Evolutionary conservation across 345 rosid genomes (phyloP), one percentile per base, ranked within the genome.

Genomic region (Psidium guajava): DNA sequence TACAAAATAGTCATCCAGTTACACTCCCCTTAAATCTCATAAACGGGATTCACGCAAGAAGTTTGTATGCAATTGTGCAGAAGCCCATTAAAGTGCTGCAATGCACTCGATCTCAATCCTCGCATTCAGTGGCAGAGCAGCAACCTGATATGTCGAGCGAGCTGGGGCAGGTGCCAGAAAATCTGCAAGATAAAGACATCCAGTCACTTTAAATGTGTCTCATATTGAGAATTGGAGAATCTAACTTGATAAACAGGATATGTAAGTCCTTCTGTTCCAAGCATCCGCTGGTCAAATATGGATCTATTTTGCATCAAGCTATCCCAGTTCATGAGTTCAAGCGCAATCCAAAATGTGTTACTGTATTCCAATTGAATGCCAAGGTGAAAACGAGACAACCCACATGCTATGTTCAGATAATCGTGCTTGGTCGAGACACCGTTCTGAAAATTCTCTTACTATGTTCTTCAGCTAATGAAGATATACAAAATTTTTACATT

Each of bases 51-150:
- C 47, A 69, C 36, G 36, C 80, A 36, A 36, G 47, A 69, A 32
- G 47, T 84, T 24, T 11, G 77, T 28, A 56, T 69, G 1, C 0
- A 20, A 53, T 15, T 24, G 36, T 0, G 13, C 27, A 53, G 52
- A 28, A 14, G 57, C 52, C 40, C 59, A 49, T 77, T 44, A 87
- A 83, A 94, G 95, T 61, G 94, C 86, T 32, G 99, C 99, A 86
- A 96, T 94, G 92, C 99, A 95, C 87, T 98, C 99, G 14, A 98
- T 94, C 93, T 96, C 99, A 56, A 96, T 92, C 93, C 85, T 95
- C 51, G 99, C 97, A 84, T 95, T 91, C 86, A 94, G 57, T 14
- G 99, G 99, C 92, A 96, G 88, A 86, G 97, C 99, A 24, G 99
- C 99, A 4, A 94, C 99, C 90, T 96, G 99, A 87, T 92, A 95